Conservation (phyloP, 768 basidiomycete species). For the Xerocomus potaroensis region DNA sequence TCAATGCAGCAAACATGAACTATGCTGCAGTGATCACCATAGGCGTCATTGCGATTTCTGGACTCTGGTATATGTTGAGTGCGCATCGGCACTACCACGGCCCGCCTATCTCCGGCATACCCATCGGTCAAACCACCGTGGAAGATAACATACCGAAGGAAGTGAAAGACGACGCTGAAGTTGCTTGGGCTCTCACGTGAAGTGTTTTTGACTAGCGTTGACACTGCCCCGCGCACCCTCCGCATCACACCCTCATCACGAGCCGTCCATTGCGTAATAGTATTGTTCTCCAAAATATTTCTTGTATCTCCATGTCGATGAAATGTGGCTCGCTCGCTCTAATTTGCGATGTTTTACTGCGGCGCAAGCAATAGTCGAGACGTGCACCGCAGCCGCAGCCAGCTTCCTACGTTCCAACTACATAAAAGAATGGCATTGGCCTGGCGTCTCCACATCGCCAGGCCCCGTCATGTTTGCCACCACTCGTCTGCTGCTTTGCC, state of each 20-base stretch:
- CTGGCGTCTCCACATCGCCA: background rate
- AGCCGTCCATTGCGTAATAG: too few relatives aligned
- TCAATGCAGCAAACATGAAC: conserved; percentile 48
- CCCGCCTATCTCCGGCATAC: too few relatives aligned
- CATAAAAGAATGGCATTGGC: background rate
- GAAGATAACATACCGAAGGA: conserved; percentile 5
- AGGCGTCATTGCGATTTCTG: conserved; percentile 22
- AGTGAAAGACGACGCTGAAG: background rate
- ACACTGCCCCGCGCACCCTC: too few relatives aligned
- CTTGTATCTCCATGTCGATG: background rate
- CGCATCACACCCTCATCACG: too few relatives aligned
- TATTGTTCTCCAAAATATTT: too few relatives aligned
- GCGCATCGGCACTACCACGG: conserved; percentile 56
- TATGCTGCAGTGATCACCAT: conserved; percentile 40
- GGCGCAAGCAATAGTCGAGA: background rate
- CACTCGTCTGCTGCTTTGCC: conserved; percentile 31
- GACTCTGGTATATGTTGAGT: conserved; percentile 50
- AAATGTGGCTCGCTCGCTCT: background rate
- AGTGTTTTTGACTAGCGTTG: background rate
- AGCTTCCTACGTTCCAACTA: too few relatives aligned
- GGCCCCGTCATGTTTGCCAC: conserved; percentile 26
- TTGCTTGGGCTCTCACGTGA: background rate
- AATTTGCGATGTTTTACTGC: conserved; percentile 3
- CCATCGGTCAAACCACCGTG: conserved; percentile 13
- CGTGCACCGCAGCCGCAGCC: conserved; percentile 22